Percentiles rank a stretch among this genome's conserved stretches.
Conservation (phyloP, 345 rosid species). For the Melastoma malabathricum region DNA sequence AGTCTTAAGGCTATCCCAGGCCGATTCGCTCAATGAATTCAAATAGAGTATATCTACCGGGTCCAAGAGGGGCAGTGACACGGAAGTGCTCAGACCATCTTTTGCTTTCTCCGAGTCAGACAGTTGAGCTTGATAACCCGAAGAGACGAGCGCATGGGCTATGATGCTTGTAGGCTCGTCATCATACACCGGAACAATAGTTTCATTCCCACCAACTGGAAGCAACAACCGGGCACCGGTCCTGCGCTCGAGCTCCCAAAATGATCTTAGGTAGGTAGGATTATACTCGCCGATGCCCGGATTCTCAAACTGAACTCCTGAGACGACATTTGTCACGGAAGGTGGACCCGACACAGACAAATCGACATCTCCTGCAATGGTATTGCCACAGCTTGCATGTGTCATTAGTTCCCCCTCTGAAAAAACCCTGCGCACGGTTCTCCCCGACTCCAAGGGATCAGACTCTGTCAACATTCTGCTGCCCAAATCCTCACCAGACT, state of each 20-base stretch:
- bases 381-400: slow-evolving; percentile 40
- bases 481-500: slow-evolving; percentile 19
- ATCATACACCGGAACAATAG: slow-evolving; percentile 73
- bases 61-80: slow-evolving; percentile 41
- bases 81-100: slow-evolving; percentile 28
- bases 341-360: too few relatives aligned
- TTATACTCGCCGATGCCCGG: slow-evolving; percentile 39
- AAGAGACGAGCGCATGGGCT: slow-evolving; percentile 65
- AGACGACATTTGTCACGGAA: too few relatives aligned
- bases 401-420: slow-evolving; percentile 42
- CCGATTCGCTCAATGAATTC: slow-evolving; percentile 34
- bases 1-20: slow-evolving; percentile 31
- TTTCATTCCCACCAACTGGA: slow-evolving; percentile 55
- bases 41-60: slow-evolving; percentile 41
- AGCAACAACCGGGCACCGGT: slow-evolving; percentile 67
- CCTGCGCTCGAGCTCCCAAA: slow-evolving; percentile 56
- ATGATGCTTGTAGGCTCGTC: slow-evolving; percentile 92
- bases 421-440: slow-evolving; percentile 20
- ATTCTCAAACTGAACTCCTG: slow-evolving; percentile 31
- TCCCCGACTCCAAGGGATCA: slow-evolving; percentile 29
- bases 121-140: slow-evolving; percentile 51
- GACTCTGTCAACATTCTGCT: slow-evolving; percentile 13
- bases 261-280: slow-evolving; percentile 46
- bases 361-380: slow-evolving; percentile 41
- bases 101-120: slow-evolving; percentile 48